Conservation (phyloP, 164 flowering plant species). For the Taxillus chinensis region DNA sequence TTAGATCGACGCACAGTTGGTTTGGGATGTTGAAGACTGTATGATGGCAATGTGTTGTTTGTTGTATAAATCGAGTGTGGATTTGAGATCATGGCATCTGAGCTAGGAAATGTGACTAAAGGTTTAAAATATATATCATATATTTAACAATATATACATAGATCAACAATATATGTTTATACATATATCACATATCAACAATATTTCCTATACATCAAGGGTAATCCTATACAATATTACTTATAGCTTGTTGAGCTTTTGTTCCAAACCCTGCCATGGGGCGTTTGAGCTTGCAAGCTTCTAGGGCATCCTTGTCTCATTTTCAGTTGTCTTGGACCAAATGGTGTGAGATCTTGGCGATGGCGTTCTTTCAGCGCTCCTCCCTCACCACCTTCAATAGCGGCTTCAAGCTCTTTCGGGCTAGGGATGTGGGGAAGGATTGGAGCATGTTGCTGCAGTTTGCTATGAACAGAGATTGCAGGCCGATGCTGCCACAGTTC, state of each 20-base stretch:
- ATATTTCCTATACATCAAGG: no score
- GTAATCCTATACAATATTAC: no score
- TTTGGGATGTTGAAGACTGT: no score
- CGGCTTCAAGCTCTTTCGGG: slow-evolving; percentile 45
- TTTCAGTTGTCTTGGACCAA: slow-evolving; percentile 57
- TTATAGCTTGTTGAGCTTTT: slow-evolving; percentile 77
- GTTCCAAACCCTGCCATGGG: slow-evolving; percentile 83
- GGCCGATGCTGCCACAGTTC: slow-evolving; percentile 23
- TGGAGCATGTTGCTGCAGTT: slow-evolving; percentile 57
- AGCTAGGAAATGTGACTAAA: no score
- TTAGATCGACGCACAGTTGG: not conserved
- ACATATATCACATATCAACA: no score
- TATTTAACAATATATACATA: no score
- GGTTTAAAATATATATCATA: no score
- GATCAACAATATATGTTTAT: no score
- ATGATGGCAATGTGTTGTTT: slow-evolving; percentile 1
- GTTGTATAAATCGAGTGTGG: slow-evolving; percentile 56
- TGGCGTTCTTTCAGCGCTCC: slow-evolving; percentile 66
- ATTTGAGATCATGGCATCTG: slow-evolving; percentile 59
- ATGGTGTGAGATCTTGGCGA: slow-evolving; percentile 67
- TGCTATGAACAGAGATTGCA: slow-evolving; percentile 20
- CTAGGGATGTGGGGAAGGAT: slow-evolving; percentile 40
- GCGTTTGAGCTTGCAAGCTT: slow-evolving; percentile 59
- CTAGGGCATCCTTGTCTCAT: slow-evolving; percentile 71
- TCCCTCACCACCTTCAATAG: slow-evolving; percentile 23